Percentiles rank a stretch among this genome's conserved stretches.
Conservation (phyloP, 2,329 filamentous ascomycete genomes). For the Cytospora chrysosperma region DNA sequence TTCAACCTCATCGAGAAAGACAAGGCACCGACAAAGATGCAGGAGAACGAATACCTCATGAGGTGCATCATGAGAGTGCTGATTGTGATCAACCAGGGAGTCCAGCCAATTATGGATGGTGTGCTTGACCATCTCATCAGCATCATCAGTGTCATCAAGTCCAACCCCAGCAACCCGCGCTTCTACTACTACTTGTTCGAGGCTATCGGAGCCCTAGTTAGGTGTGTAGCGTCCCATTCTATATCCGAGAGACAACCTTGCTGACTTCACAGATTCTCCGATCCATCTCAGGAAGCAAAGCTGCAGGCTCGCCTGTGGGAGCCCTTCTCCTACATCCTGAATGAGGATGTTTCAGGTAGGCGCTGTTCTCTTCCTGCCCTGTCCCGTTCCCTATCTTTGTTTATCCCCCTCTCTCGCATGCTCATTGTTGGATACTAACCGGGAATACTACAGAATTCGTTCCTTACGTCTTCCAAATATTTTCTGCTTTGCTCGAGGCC, state of each 20-base stretch:
- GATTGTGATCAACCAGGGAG: slow-evolving; percentile 85
- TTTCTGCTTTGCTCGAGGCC: slow-evolving; percentile 84
- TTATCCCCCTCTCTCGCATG: neutral
- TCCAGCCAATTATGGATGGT: slow-evolving; percentile 70
- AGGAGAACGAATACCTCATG: slow-evolving; percentile 99
- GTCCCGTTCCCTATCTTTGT: neutral
- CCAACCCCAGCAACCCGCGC: slow-evolving; percentile 93
- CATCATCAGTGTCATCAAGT: slow-evolving; percentile 88
- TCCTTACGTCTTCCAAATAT: slow-evolving; percentile 94
- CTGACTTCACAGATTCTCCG: slow-evolving; percentile 56
- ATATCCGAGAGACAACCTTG: neutral
- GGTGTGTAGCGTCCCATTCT: slow-evolving; percentile 40
- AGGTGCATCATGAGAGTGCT: slow-evolving; percentile 97
- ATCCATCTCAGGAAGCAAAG: slow-evolving; percentile 63
- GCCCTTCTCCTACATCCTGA: slow-evolving; percentile 77
- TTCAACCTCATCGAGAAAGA: slow-evolving; percentile 91
- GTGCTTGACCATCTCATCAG: slow-evolving; percentile 81
- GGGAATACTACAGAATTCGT: slow-evolving; percentile 69
- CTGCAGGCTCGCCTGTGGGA: slow-evolving; percentile 80
- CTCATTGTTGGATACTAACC: slow-evolving; percentile 26
- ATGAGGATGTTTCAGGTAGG: slow-evolving; percentile 76
- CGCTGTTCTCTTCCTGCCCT: neutral
- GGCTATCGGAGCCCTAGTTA: slow-evolving; percentile 83
- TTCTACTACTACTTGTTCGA: slow-evolving; percentile 99
- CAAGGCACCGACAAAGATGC: slow-evolving; percentile 81